Evolutionary conservation across 371 early-diverging fungal genomes (phyloP).

Genomic region (Mucor circinelloides): DNA sequence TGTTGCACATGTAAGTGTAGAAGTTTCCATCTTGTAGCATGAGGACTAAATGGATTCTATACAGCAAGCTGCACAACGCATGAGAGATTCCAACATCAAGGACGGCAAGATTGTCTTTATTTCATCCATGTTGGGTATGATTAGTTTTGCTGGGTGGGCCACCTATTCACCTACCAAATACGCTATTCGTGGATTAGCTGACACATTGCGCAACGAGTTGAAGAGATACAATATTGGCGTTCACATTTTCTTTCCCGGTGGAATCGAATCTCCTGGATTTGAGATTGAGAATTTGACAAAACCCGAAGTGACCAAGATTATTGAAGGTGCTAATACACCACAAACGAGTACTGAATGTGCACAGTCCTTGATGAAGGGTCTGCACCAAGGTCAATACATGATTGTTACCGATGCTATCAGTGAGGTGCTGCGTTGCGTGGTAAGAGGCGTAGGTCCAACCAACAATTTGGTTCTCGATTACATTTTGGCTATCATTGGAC

Average conservation of each 20-base stretch:
- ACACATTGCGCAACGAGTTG: conserved; percentile 76
- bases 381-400: conserved; percentile 49
- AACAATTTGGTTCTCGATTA: conserved; percentile 48
- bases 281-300: conserved; percentile 82
- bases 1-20: conserved; percentile 64
- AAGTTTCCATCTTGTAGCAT: not conserved
- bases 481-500: conserved; percentile 38
- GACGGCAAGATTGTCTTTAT: conserved; percentile 78
- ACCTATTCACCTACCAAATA: conserved; percentile 87
- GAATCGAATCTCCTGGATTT: conserved; percentile 82
- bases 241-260: conserved; percentile 83
- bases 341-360: conserved; percentile 67
- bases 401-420: conserved; percentile 57
- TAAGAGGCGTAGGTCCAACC: conserved; percentile 50
- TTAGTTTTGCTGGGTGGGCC: conserved; percentile 81
- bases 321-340: conserved; percentile 74
- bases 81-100: conserved; percentile 62
- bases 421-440: conserved; percentile 50
- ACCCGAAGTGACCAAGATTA: conserved; percentile 76
- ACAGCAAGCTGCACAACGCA: conserved; percentile 68
- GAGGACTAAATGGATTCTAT: not conserved
- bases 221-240: conserved; percentile 68
- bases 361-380: conserved; percentile 55
- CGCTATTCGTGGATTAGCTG: conserved; percentile 82
- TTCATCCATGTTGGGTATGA: conserved; percentile 75